Evolutionary conservation across 768 basidiomycete genomes (phyloP).

Genomic region (Punctularia strigosozonata): DNA sequence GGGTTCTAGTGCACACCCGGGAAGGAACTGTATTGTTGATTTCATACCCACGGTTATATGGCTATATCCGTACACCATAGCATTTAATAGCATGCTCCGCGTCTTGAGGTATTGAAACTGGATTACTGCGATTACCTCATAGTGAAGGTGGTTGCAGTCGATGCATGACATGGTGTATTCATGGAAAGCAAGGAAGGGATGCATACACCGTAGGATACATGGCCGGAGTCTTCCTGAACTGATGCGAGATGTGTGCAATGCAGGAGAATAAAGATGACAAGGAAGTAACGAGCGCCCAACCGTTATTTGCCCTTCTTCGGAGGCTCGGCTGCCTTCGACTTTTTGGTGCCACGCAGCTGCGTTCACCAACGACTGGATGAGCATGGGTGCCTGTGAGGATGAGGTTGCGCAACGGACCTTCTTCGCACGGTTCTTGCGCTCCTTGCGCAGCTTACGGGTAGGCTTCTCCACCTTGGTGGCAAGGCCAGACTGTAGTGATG

Average conservation of each 20-base stretch:
- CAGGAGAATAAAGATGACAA: constrained; percentile 21
- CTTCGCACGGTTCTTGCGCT: constrained; percentile 99
- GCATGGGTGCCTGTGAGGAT: not conserved
- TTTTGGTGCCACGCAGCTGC: constrained; percentile 91
- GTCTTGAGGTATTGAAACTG: not conserved
- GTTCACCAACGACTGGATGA: constrained; percentile 10
- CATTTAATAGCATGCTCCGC: not conserved
- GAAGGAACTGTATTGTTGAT: not conserved
- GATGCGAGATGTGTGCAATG: constrained; percentile 19
- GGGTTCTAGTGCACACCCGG: constrained; percentile 41
- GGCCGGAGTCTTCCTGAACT: constrained; percentile 23
- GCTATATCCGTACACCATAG: not conserved
- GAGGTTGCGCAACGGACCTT: constrained; percentile 47
- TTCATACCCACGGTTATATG: not conserved
- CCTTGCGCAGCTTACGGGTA: constrained; percentile 96
- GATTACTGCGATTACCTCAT: too few species aligned
- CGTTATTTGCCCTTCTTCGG: constrained; percentile 86
- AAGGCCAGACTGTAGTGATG: constrained; percentile 57
- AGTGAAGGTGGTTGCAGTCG: too few species aligned
- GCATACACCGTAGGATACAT: constrained; percentile 33
- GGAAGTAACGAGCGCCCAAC: constrained; percentile 16
- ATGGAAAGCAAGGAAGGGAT: constrained; percentile 15
- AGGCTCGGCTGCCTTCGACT: constrained; percentile 84
- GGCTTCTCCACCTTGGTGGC: constrained; percentile 74
- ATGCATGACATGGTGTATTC: constrained; percentile 21